Evolutionary conservation across 345 rosid genomes (phyloP), one percentile per base, ranked within the genome.

Genomic region (Brassica incana): DNA sequence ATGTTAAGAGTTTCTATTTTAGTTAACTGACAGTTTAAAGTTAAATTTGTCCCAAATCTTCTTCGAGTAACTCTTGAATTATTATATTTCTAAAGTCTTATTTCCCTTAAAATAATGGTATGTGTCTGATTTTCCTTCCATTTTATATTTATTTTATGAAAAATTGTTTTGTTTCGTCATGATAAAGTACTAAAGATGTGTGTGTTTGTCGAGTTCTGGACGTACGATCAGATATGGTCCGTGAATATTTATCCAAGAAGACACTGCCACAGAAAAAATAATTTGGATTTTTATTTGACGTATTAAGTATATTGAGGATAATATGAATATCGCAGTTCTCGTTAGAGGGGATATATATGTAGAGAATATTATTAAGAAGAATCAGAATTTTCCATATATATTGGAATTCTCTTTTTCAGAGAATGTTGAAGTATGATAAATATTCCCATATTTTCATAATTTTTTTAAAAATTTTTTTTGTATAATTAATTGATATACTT

Each of bases 161-260:
- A 27, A 2, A 12, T 32, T 30, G 2, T 71, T 72, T 38, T 60
- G 25, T 32, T 48, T 58, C 2, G 58, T 68, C 40, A 73, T 66
- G 67, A 59, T 67, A 60, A 68, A 48, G 65, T 50, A 67, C 20
- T 45, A 68, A 54, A 32, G 64, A 67, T 60, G 32, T 72, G 60
- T 67, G 74, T 67, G 43, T 68, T 67, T 74, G 78, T 74, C 66
- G 71, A 20, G 78, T 68, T 78, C 69, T 79, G 74, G 64, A 65
- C 65, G 67, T 29, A 18, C 36, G 56, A 67, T 48, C 69, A 50
- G 73, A 74, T 36, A 74, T 25, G 78, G 78, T 62, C 82, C 75
- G 82, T 74, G 74, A 74, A 59, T 45, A 71, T 64, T 30, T 60
- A 62, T 50, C 75, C 50, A 35, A 69, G 71, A 62, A 68, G 75